Evolutionary conservation across 2,329 filamentous ascomycete genomes (phyloP).

Genomic region (Thyridium curvatum): DNA sequence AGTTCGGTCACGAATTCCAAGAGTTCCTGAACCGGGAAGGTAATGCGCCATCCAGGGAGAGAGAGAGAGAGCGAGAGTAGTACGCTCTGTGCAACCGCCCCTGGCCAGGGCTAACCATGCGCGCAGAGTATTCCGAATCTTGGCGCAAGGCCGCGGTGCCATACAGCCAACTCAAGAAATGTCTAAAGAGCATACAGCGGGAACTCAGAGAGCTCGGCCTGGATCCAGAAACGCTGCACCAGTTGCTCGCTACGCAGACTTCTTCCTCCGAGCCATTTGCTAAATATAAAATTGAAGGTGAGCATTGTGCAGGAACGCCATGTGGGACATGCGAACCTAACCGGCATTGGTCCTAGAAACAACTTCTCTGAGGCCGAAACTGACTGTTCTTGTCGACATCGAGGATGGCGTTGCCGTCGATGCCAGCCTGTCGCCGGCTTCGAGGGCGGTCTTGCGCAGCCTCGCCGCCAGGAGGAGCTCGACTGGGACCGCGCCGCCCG

Average conservation of each 20-base stretch:
- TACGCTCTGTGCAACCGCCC: too few relatives aligned
- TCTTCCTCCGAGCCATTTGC: conserved; percentile 14
- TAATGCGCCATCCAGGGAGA: too few relatives aligned
- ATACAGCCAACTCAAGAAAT: conserved; percentile 82
- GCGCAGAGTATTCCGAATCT: too few relatives aligned
- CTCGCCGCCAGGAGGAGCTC: conserved; percentile 41
- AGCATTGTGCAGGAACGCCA: conserved; percentile 24
- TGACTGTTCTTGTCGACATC: conserved; percentile 64
- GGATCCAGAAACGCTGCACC: conserved; percentile 61
- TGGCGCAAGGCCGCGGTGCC: conserved; percentile 72
- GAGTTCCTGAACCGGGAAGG: too few relatives aligned
- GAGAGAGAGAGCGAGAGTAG: too few relatives aligned
- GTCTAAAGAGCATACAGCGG: conserved; percentile 70
- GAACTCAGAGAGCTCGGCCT: conserved; percentile 69
- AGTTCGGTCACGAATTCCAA: conserved; percentile 72
- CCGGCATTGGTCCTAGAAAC: too few relatives aligned
- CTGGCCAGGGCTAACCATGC: too few relatives aligned
- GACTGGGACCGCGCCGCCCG: neutral
- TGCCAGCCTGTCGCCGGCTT: conserved; percentile 60
- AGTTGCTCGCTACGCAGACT: conserved; percentile 50
- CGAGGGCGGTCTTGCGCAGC: conserved; percentile 55
- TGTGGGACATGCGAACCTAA: too few relatives aligned
- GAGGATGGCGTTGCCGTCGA: conserved; percentile 62
- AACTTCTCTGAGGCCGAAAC: conserved; percentile 51
- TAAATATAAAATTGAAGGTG: conserved; percentile 13